A percentile compares a stretch with the other conserved stretches of the same genome.
Conservation (phyloP, 164 flowering plant genomes). For the Saururus chinensis region DNA sequence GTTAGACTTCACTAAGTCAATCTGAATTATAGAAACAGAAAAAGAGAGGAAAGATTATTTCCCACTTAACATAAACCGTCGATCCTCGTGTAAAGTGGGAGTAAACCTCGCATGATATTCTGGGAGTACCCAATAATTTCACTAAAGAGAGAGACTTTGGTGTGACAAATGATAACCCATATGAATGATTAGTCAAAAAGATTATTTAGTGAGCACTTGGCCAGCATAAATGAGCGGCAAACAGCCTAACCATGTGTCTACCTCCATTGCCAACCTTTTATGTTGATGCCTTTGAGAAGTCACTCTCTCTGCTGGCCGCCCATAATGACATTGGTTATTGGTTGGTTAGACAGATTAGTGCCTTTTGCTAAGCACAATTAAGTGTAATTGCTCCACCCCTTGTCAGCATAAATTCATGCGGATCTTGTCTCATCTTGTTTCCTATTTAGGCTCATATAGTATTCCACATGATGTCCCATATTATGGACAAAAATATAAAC, state of each 20-base stretch:
- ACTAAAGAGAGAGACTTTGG: neutral
- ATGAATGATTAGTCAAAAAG: neutral
- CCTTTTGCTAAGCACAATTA: neutral
- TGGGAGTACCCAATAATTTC: no score
- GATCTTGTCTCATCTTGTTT: neutral
- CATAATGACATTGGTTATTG: neutral
- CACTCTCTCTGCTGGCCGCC: neutral
- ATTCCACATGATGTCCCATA: neutral
- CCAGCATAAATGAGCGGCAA: neutral
- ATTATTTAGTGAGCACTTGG: neutral
- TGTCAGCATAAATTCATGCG: neutral
- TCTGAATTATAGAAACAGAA: neutral
- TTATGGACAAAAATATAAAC: neutral
- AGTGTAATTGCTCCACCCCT: neutral
- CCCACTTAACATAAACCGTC: no score
- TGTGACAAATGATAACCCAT: neutral
- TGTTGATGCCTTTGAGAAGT: neutral
- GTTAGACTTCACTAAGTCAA: neutral
- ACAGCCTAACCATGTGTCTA: neutral
- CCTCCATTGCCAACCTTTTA: neutral
- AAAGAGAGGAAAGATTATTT: no score
- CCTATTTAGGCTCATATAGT: neutral
- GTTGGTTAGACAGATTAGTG: neutral
- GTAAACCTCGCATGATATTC: no score
- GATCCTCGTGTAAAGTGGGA: no score